phyloP scores from a whole-genome alignment of 805 yeast genomes.

The Candida hispaniensis region DNA sequence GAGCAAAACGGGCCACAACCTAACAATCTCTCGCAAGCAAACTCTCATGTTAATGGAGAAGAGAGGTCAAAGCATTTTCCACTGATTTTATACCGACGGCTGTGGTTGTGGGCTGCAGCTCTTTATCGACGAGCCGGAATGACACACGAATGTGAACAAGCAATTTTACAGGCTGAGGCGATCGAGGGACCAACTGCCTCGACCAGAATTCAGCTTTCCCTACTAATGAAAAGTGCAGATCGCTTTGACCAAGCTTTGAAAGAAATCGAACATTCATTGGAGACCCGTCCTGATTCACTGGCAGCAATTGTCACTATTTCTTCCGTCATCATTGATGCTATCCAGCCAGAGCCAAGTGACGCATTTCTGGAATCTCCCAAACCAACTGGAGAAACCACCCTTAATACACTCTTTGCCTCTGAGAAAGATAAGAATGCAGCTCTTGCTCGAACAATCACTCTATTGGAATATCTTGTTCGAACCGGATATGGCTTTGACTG shows the following conservation, averaged over 20 bases:
- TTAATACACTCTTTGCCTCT: slow-evolving; percentile 37
- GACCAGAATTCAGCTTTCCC: slow-evolving; percentile 43
- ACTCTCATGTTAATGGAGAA: no score
- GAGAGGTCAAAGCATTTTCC: no score
- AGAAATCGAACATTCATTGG: slow-evolving; percentile 55
- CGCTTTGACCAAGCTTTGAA: slow-evolving; percentile 42
- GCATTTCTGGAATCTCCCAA: slow-evolving; percentile 11
- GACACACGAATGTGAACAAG: slow-evolving; percentile 52
- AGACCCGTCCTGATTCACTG: slow-evolving; percentile 38
- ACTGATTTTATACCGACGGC: slow-evolving; percentile 19
- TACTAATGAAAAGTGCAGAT: slow-evolving; percentile 33
- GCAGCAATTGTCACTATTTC: slow-evolving; percentile 48
- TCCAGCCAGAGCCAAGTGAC: slow-evolving; percentile 7
- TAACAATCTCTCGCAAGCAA: no score
- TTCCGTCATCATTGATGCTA: slow-evolving; percentile 37
- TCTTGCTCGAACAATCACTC: slow-evolving; percentile 34
- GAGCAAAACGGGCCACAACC: no score
- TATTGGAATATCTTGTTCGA: slow-evolving; percentile 32
- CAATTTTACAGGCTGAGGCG: slow-evolving; percentile 60
- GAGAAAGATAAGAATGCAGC: slow-evolving; percentile 51
- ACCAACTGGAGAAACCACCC: slow-evolving; percentile 1
- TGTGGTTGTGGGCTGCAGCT: slow-evolving; percentile 69
- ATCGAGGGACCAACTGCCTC: slow-evolving; percentile 37
- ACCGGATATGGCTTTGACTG: slow-evolving; percentile 35
- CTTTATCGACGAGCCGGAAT: slow-evolving; percentile 49